A percentile compares a stretch with the other conserved stretches of the same genome.
Evolutionary conservation across 805 yeast genomes (phyloP).

Genomic region (Nakazawaea ernobii): DNA sequence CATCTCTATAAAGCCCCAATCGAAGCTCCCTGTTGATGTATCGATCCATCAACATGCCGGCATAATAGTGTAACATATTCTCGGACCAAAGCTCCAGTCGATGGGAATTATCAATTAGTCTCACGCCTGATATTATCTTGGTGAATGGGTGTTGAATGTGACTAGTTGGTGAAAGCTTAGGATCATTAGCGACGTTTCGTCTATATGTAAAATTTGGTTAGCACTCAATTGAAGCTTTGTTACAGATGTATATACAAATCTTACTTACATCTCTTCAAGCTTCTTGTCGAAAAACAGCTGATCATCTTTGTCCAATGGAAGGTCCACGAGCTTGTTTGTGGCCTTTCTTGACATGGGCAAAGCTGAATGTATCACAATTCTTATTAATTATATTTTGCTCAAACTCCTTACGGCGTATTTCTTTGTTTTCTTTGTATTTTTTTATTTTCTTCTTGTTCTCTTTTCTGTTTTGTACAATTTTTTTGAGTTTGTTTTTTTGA

Average conservation of each 20-base stretch:
- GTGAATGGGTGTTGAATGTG: constrained; percentile 3
- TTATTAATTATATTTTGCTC: no score
- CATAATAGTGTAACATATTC: constrained; percentile 7
- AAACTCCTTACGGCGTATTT: no score
- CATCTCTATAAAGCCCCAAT: constrained; percentile 2
- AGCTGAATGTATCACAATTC: no score
- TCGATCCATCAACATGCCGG: constrained; percentile 5
- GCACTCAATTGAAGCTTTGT: background rate
- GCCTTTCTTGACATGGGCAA: no score
- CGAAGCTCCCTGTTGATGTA: background rate
- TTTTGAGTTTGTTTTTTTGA: no score
- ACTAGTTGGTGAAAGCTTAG: background rate
- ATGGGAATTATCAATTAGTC: constrained; percentile 2
- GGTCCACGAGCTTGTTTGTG: no score
- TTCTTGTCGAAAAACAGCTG: background rate
- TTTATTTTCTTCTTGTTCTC: no score
- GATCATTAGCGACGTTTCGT: constrained; percentile 1
- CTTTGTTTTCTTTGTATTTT: no score
- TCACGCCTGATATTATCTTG: background rate
- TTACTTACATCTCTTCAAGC: background rate
- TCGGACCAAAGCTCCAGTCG: constrained; percentile 3
- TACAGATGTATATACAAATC: background rate
- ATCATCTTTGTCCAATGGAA: background rate
- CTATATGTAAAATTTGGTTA: background rate
- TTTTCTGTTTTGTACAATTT: no score